These are phyloP conservation scores for Periconia macrospinosa DNA, from an alignment of 2,329 filamentous ascomycete species.

Conservation along the genomic window DNA sequence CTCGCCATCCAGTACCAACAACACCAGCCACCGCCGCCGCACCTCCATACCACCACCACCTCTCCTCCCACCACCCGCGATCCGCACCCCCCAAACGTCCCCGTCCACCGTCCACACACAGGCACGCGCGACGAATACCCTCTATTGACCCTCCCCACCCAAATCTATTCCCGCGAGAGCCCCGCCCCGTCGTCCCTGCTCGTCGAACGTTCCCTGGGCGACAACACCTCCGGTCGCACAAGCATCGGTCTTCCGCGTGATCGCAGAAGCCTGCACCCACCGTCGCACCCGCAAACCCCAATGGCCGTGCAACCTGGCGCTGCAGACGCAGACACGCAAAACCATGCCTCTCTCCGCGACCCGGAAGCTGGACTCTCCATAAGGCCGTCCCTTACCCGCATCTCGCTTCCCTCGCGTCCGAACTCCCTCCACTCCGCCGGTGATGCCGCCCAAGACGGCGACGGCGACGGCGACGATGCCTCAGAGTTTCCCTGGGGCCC, in stretches of 20 bases:
- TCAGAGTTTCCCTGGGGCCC: conserved; percentile 84
- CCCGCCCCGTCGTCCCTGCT: conserved; percentile 39
- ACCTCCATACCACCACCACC: not conserved
- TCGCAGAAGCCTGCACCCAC: conserved; percentile 29
- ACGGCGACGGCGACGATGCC: conserved; percentile 25
- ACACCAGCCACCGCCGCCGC: conserved; percentile 6
- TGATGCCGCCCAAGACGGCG: conserved; percentile 57
- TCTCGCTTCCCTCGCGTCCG: conserved; percentile 30
- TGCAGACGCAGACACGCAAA: conserved; percentile 13
- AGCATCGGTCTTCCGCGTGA: conserved; percentile 56
- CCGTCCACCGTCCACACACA: conserved; percentile 37
- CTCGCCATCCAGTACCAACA: conserved; percentile 25
- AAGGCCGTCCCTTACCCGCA: conserved; percentile 14
- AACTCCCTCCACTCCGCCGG: conserved; percentile 42
- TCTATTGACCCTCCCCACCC: conserved; percentile 60
- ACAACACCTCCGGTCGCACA: conserved; percentile 48
- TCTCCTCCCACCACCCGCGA: conserved; percentile 15
- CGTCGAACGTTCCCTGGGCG: conserved; percentile 44
- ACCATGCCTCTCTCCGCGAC: conserved; percentile 23
- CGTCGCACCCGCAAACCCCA: conserved; percentile 25
- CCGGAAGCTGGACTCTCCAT: conserved; percentile 23
- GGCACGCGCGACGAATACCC: conserved; percentile 55
- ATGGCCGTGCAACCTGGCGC: conserved; percentile 26
- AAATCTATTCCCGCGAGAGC: conserved; percentile 56
- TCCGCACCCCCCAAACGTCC: conserved; percentile 45